phyloP scores from a whole-genome alignment of 768 basidiomycete genomes.

The Clavaria fumosa region DNA sequence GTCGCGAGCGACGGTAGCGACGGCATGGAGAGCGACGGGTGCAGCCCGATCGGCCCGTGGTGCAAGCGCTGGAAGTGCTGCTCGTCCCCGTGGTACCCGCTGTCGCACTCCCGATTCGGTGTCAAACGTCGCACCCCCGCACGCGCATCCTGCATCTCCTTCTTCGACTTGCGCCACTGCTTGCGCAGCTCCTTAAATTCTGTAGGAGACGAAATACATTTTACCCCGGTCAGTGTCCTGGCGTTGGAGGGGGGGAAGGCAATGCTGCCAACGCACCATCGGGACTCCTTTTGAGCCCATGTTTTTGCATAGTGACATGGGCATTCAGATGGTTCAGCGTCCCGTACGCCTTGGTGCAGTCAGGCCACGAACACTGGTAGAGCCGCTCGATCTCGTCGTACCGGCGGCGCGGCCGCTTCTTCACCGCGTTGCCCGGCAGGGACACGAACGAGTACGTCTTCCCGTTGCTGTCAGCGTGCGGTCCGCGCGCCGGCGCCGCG shows the following conservation, averaged over 20 bases:
- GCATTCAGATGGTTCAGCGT: conserved; percentile 96
- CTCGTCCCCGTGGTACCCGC: neutral
- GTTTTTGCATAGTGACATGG: conserved; percentile 97
- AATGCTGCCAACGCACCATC: conserved; percentile 42
- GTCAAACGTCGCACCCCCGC: conserved; percentile 3
- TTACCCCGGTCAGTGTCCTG: too few relatives aligned
- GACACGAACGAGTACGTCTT: conserved; percentile 78
- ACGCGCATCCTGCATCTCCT: conserved; percentile 33
- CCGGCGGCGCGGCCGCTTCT: conserved; percentile 69
- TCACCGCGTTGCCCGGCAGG: conserved; percentile 65
- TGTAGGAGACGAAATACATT: conserved; percentile 20
- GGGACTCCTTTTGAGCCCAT: conserved; percentile 81
- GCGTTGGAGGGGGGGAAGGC: conserved; percentile 6
- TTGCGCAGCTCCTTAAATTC: conserved; percentile 98
- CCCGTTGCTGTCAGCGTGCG: conserved; percentile 24
- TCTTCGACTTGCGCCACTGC: conserved; percentile 89
- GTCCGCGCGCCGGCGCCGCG: conserved; percentile 12
- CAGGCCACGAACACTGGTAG: conserved; percentile 73
- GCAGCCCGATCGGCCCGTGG: too few relatives aligned
- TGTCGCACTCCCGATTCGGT: conserved; percentile 15
- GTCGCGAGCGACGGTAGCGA: conserved; percentile 10
- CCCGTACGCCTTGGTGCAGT: conserved; percentile 75
- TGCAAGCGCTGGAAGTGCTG: neutral
- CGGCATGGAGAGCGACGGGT: neutral
- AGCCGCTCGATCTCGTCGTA: conserved; percentile 94